A percentile compares a stretch with the other conserved stretches of the same genome.
Evolutionary conservation across 139 green algal genomes (phyloP).

Genomic region (Spirogloea muscicola): DNA sequence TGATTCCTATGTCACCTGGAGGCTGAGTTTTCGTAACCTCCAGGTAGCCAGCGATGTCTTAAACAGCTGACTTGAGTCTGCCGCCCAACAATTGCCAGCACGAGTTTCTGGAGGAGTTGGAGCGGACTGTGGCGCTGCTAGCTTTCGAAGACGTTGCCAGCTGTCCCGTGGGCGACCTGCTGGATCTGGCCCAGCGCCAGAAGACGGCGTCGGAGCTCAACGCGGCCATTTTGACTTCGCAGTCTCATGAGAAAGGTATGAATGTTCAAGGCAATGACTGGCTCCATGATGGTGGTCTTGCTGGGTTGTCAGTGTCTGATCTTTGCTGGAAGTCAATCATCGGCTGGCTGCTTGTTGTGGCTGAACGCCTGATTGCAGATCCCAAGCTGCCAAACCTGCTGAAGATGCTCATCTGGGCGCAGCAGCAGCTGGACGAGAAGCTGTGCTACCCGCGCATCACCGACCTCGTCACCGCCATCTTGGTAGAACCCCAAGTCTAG

Average conservation of each 20-base stretch:
- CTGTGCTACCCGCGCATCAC: constrained; percentile 65
- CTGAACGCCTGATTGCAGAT: constrained; percentile 16
- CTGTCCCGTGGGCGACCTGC: constrained; percentile 77
- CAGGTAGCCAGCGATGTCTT: not conserved
- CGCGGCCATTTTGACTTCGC: constrained; percentile 79
- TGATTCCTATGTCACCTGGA: not conserved
- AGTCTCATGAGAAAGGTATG: constrained; percentile 74
- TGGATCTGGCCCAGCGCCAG: constrained; percentile 82
- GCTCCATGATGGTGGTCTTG: constrained; percentile 4
- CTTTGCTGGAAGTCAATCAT: not conserved
- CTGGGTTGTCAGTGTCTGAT: not conserved
- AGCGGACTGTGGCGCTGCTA: constrained; percentile 89
- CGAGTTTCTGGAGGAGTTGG: constrained; percentile 84
- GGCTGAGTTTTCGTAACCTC: not conserved
- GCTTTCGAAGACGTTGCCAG: constrained; percentile 77
- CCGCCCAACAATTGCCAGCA: constrained; percentile 23
- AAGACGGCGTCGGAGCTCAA: constrained; percentile 92
- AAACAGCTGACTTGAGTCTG: not conserved
- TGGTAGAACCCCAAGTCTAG: constrained; percentile 45
- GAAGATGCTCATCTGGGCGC: constrained; percentile 58
- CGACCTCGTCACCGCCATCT: constrained; percentile 57
- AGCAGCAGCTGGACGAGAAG: constrained; percentile 69
- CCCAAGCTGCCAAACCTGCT: constrained; percentile 43
- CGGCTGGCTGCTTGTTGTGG: not conserved
- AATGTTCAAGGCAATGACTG: constrained; percentile 9